phyloP scores from a whole-genome alignment of 148 eudicot species.

The Diospyros kaki region DNA sequence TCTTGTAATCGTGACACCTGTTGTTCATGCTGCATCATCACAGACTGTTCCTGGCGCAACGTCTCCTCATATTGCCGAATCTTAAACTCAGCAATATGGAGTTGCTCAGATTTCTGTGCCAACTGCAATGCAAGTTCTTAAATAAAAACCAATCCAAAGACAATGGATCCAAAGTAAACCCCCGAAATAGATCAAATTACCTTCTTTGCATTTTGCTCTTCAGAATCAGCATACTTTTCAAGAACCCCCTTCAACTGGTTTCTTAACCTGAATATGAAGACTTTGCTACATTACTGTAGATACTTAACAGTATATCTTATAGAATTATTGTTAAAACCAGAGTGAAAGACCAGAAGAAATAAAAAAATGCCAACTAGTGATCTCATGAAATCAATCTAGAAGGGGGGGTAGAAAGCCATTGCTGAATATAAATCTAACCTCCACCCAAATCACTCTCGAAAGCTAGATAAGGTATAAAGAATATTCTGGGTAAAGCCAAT shows the following conservation, averaged over 20 bases:
- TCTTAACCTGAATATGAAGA: conserved; percentile 60
- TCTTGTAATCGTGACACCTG: conserved; percentile 76
- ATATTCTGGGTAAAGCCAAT: too few species aligned
- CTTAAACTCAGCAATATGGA: conserved; percentile 91
- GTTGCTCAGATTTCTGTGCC: conserved; percentile 81
- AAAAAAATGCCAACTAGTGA: not conserved
- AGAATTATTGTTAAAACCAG: conserved; percentile 1
- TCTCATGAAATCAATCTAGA: not conserved
- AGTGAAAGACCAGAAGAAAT: not conserved
- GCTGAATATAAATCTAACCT: too few species aligned
- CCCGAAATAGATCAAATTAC: conserved; percentile 27
- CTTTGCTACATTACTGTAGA: not conserved
- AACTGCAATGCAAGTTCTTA: conserved; percentile 48
- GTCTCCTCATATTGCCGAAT: conserved; percentile 81
- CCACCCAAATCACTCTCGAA: too few species aligned
- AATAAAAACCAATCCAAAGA: not conserved
- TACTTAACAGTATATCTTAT: conserved; percentile 6
- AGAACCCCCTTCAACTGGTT: conserved; percentile 84
- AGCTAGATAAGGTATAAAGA: too few species aligned
- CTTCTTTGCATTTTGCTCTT: conserved; percentile 78
- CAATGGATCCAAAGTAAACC: not conserved
- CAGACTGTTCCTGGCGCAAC: conserved; percentile 72
- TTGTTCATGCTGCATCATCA: conserved; percentile 78
- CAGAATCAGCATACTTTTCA: conserved; percentile 80
- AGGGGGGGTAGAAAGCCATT: too few species aligned